Conservation (phyloP, 164 flowering plant species). For the Berberis thunbergii region DNA sequence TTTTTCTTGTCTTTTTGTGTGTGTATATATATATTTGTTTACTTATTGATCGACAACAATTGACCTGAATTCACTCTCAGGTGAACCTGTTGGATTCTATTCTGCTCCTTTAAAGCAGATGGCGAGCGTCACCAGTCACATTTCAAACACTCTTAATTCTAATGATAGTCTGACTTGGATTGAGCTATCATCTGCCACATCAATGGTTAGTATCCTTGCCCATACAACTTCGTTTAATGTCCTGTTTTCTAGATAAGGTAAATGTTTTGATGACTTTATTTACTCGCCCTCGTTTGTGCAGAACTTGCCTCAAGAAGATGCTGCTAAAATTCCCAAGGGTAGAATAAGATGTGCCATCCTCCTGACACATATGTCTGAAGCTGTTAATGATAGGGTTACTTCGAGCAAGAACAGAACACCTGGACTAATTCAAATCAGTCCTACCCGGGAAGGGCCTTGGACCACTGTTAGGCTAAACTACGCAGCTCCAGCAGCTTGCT, state of each 20-base stretch:
- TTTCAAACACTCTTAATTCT: conserved; percentile 19
- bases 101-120: conserved; percentile 59
- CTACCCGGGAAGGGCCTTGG: conserved; percentile 86
- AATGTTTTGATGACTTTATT: neutral
- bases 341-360: conserved; percentile 58
- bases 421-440: conserved; percentile 83
- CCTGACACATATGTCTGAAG: conserved; percentile 36
- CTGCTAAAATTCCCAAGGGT: conserved; percentile 22
- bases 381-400: conserved; percentile 24
- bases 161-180: conserved; percentile 41
- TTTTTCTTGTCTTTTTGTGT: no score
- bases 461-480: conserved; percentile 79
- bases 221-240: no score
- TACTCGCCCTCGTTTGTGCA: conserved; percentile 14
- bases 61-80: conserved; percentile 23
- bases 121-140: conserved; percentile 20
- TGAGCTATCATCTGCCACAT: conserved; percentile 39
- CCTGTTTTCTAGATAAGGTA: neutral
- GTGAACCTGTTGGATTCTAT: conserved; percentile 58
- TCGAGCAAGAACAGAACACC: conserved; percentile 24
- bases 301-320: conserved; percentile 20
- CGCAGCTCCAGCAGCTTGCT: conserved; percentile 94
- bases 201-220: conserved; percentile 25
- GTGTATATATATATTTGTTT: no score
- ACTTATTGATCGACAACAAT: no score